phyloP scores from a whole-genome alignment of 495 filamentous ascomycete genomes.

The Halenospora varia region DNA sequence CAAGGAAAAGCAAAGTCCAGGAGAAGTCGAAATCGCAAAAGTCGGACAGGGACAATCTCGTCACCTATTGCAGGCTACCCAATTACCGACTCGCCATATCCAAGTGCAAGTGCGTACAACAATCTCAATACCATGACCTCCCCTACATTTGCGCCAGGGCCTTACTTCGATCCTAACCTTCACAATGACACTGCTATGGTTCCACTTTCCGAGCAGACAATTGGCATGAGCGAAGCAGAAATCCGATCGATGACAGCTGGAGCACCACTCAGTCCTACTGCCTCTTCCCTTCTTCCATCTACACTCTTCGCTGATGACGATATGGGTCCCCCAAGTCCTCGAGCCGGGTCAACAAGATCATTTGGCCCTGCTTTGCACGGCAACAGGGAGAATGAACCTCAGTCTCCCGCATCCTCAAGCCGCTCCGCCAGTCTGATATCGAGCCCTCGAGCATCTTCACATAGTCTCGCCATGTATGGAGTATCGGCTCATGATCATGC shows the following conservation, averaged over 20 bases:
- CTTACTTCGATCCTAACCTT: constrained; percentile 48
- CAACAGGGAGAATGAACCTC: constrained; percentile 46
- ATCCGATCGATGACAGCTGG: constrained; percentile 47
- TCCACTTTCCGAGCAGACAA: constrained; percentile 21
- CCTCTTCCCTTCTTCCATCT: constrained; percentile 71
- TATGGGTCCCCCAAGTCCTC: constrained; percentile 41
- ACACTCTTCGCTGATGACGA: constrained; percentile 74
- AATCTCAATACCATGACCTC: constrained; percentile 34
- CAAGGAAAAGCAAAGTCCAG: constrained; percentile 42
- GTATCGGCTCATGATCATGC: constrained; percentile 23
- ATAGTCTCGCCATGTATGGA: constrained; percentile 47
- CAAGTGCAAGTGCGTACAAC: constrained; percentile 23
- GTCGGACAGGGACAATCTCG: constrained; percentile 41
- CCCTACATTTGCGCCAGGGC: constrained; percentile 45
- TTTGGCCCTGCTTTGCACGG: constrained; percentile 32
- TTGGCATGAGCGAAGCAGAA: constrained; percentile 37
- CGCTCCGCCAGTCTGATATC: constrained; percentile 61
- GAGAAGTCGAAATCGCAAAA: constrained; percentile 52
- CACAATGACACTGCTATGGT: constrained; percentile 34
- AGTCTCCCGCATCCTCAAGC: constrained; percentile 68
- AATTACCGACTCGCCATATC: constrained; percentile 19
- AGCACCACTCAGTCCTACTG: constrained; percentile 77
- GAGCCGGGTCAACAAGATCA: constrained; percentile 25
- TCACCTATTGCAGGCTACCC: constrained; percentile 23
- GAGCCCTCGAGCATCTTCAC: constrained; percentile 60